phyloP scores from a whole-genome alignment of 352 stramenopile species.

The Phytophthora litchii region DNA sequence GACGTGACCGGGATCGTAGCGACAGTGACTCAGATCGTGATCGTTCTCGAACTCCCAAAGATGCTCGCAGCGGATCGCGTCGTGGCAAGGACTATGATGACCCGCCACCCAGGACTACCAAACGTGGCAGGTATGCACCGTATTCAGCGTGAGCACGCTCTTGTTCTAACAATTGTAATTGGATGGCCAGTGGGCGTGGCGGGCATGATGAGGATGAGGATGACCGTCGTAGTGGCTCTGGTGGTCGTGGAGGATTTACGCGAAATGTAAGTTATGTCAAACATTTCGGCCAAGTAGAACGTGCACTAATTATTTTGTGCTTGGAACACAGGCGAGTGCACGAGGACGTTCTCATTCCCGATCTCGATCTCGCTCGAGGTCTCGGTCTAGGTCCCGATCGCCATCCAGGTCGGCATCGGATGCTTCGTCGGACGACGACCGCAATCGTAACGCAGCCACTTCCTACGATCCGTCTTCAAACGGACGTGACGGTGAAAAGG shows the following conservation, averaged over 20 bases:
- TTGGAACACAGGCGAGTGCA: conserved; percentile 29
- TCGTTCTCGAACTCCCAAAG: conserved; percentile 35
- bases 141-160: not conserved
- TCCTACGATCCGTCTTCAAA: conserved; percentile 56
- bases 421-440: conserved; percentile 69
- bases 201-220: conserved; percentile 66
- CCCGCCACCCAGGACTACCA: conserved; percentile 30
- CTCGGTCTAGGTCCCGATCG: conserved; percentile 57
- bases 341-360: conserved; percentile 49
- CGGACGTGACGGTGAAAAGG: conserved; percentile 28
- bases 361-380: conserved; percentile 52
- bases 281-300: not conserved
- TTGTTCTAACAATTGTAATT: conserved; percentile 5
- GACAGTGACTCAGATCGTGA: conserved; percentile 40
- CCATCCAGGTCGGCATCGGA: conserved; percentile 65
- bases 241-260: conserved; percentile 21
- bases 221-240: conserved; percentile 34
- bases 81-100: conserved; percentile 56
- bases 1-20: conserved; percentile 23
- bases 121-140: conserved; percentile 33
- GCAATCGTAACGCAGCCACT: conserved; percentile 62
- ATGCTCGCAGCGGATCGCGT: conserved; percentile 16
- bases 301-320: conserved; percentile 12
- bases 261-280: conserved; percentile 47
- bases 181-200: conserved; percentile 26